Conservation (phyloP, 495 filamentous ascomycete species). For the Recurvomyces mirabilis region DNA sequence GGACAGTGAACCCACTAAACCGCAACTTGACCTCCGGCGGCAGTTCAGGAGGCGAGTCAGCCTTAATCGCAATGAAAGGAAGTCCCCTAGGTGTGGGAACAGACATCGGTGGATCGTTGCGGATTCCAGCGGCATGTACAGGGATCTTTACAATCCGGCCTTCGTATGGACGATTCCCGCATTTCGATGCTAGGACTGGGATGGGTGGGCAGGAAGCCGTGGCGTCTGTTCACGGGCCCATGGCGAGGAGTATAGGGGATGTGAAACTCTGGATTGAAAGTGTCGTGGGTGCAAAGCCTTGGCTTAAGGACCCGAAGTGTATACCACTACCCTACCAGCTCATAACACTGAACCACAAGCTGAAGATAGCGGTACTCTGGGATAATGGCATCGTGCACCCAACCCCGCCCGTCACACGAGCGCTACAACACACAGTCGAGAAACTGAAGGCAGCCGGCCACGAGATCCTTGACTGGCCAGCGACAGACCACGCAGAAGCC, state of each 20-base stretch:
- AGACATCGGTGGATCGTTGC: constrained; percentile 47
- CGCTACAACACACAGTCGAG: constrained; percentile 42
- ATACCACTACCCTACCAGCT: constrained; percentile 22
- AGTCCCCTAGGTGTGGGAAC: constrained; percentile 31
- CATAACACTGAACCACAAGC: constrained; percentile 15
- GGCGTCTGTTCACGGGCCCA: constrained; percentile 48
- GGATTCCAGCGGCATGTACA: constrained; percentile 51
- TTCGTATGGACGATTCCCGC: constrained; percentile 40
- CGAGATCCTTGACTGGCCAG: constrained; percentile 55
- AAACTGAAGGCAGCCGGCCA: constrained; percentile 42
- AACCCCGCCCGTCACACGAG: constrained; percentile 57
- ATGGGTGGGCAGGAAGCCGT: constrained; percentile 49
- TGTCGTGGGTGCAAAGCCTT: constrained; percentile 11
- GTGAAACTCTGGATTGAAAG: constrained; percentile 49
- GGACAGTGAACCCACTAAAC: constrained; percentile 48
- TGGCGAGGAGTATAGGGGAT: constrained; percentile 50
- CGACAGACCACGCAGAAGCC: constrained; percentile 34
- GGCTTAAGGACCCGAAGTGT: constrained; percentile 21
- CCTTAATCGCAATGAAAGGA: constrained; percentile 38
- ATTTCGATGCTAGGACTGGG: constrained; percentile 30
- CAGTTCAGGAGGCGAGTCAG: constrained; percentile 52
- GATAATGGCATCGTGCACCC: constrained; percentile 57
- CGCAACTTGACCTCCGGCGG: constrained; percentile 48
- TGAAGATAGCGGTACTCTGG: constrained; percentile 61
- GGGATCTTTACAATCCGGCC: constrained; percentile 58